These are phyloP conservation scores for Melastoma malabathricum DNA, from an alignment of 345 rosid species.

Conservation along the genomic window DNA sequence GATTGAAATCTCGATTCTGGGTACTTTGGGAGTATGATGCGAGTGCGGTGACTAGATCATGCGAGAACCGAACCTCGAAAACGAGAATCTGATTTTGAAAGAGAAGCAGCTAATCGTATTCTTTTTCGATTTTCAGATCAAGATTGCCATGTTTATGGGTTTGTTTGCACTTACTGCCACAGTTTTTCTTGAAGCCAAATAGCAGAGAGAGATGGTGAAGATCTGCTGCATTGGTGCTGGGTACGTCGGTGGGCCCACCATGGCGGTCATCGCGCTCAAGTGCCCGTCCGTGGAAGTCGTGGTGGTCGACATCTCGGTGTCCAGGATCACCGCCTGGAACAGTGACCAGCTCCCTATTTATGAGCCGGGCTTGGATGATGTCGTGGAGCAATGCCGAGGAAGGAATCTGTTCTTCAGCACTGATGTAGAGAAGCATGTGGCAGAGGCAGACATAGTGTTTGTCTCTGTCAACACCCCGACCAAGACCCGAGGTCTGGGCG, in stretches of 20 bases:
- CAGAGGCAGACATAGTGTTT: conserved; percentile 80
- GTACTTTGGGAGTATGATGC: no score
- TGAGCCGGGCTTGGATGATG: conserved; percentile 87
- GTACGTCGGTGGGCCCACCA: conserved; percentile 90
- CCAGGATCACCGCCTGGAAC: conserved; percentile 82
- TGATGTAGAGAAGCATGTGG: conserved; percentile 74
- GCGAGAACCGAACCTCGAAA: no score
- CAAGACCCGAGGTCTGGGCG: conserved; percentile 86
- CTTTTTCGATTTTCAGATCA: no score
- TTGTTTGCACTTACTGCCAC: not conserved
- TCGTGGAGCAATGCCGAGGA: conserved; percentile 78
- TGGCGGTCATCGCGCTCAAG: conserved; percentile 92
- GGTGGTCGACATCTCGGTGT: conserved; percentile 74
- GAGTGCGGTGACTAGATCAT: no score
- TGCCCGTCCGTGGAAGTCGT: conserved; percentile 80
- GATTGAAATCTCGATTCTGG: no score
- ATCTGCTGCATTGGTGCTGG: conserved; percentile 98
- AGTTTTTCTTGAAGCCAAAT: conserved; percentile 8
- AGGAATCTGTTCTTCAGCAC: conserved; percentile 90
- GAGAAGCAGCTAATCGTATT: no score
- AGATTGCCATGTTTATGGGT: no score
- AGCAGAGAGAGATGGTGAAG: conserved; percentile 65
- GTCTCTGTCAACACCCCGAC: conserved; percentile 94
- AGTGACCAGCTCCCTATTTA: conserved; percentile 84
- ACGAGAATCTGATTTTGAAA: no score